Base-by-base conservation (phyloP, 108 stramenopile species). In the Fragilariopsis cylindrus region DNA sequence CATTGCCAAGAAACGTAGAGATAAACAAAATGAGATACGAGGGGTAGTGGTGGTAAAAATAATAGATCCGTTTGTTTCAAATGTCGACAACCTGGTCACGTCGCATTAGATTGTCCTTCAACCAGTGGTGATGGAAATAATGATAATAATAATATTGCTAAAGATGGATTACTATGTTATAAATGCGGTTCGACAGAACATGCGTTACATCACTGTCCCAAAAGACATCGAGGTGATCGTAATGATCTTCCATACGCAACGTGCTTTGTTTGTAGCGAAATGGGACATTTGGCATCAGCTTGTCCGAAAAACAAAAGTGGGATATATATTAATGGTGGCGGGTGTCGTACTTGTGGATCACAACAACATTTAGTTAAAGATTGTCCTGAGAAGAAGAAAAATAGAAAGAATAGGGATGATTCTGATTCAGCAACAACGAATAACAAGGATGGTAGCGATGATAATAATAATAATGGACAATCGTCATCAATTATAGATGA, bases 141-240 rank as follows among this genome's bases (percentile, higher is more conserved):
- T 5, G 18, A 60, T 1, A 55, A 43, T 9, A 58, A 62, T 30
- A 42, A 60, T 11, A 72, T 21, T 76, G 78, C 57, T 45, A 71
- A 60, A 42, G 43, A 76, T 15, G 4, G 11, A 79, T 57, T 55
- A 5, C 81, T 90, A 19, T 94, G 93, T 69, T 94, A 86, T 82
- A 91, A 91, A 72, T 94, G 93, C 74, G 93, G 93, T 3, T 84
- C 81, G 21, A 82, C 74, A 2, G 91, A 94, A 46, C 93, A 94
- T 75, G 66, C 84, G 8, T 76, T 90, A n/a, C 76, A 80, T 16
- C 30, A 60, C 43, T 94, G 92, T 69, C 87, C 88, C 8, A 80
- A 85, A 64, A 62, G 84, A 8, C 76, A 58, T 13, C 19, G 41
- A 9, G 80, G 73, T 43, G 73, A 58, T 39, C 56, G 48, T 60